Base-by-base conservation (phyloP, 2,329 filamentous ascomycete genomes). In the Chaetomium sp. region DNA sequence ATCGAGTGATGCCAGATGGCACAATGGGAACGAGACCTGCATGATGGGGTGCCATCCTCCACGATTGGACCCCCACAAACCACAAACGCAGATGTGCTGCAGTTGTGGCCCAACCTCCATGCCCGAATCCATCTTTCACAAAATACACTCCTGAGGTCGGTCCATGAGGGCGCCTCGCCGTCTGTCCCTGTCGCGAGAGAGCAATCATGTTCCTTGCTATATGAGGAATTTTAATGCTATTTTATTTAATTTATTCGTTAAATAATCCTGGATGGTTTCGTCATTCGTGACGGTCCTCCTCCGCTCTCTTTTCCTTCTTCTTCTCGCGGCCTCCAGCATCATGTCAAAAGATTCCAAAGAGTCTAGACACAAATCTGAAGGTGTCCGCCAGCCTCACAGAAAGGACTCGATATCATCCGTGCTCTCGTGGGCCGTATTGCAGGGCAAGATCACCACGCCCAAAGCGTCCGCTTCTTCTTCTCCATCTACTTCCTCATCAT, bases 1-100 rank as follows among this genome's bases (percentile, higher is more conserved):
- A 59, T 61, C 57, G 38, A 62, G 59, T 61, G 62, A 61, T 65
- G 63, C 59, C 63, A 65, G 59, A 65, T 65, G 62, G 61, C 63
- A 64, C 54, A 47, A 58, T 50, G 50, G 51, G 52, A 50, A 49
- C 50, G 52, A 46, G 48, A 56, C 54, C 57, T 62, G 62, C 63
- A 65, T 54, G 57, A 48, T 57, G 56, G 43, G 58, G 53, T 38
- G 47, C 49, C 58, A 61, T 59, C 60, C 56, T 57, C 34, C 54
- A 59, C 64, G 63, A 65, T 65, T 65, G 63, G 63, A 43, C 53
- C 59, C 56, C 62, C 38, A 27, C 19, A 27, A 27, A 27, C 40
- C 58, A 53, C 45, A 19, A 54, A 58, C 55, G 48, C 47, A 58
- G 52, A 57, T 53, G 55, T 61, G 50, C 57, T 60, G 55, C 52